These are phyloP conservation scores for Botrytis pseudocinerea DNA, from an alignment of 2,329 filamentous ascomycete genomes.

Conservation along the genomic window DNA sequence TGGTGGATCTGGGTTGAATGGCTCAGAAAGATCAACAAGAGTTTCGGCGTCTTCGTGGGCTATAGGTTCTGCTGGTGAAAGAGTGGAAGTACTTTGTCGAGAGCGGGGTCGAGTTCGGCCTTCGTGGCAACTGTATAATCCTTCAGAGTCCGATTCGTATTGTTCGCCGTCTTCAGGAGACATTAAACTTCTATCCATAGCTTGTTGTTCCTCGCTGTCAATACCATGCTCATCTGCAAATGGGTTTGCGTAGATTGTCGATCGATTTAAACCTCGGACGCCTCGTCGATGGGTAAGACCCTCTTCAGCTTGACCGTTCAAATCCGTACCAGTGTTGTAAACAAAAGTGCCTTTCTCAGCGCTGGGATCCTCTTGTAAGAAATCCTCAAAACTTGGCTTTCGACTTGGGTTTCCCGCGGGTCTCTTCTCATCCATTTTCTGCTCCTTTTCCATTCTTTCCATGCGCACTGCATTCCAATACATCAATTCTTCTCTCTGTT, in stretches of 20 bases:
- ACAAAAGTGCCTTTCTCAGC: conserved; percentile 58
- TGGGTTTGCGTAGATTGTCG: conserved; percentile 56
- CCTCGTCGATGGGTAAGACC: conserved; percentile 49
- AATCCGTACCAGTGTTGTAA: conserved; percentile 57
- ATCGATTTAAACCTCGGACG: conserved; percentile 47
- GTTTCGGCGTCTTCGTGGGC: conserved; percentile 28
- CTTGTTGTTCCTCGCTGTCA: conserved; percentile 47
- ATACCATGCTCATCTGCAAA: conserved; percentile 48
- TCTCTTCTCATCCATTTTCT: conserved; percentile 31
- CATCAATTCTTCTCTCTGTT: conserved; percentile 64
- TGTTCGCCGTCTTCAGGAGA: conserved; percentile 38
- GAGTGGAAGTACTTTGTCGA: conserved; percentile 30
- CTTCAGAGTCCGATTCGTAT: conserved; percentile 60
- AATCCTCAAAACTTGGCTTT: conserved; percentile 55
- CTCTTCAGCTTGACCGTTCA: conserved; percentile 43
- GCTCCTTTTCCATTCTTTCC: conserved; percentile 48
- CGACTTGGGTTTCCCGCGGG: conserved; percentile 36
- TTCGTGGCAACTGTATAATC: conserved; percentile 39
- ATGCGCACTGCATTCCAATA: conserved; percentile 63
- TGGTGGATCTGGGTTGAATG: conserved; percentile 32
- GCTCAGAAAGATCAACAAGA: conserved; percentile 38
- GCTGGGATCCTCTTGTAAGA: conserved; percentile 52
- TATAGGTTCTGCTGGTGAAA: conserved; percentile 21
- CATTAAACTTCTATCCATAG: conserved; percentile 42
- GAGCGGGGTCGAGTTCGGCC: conserved; percentile 27